These are phyloP conservation scores for Cystobasidium sp. DNA, from an alignment of 1,284 basidiomycete genomes.

Conservation along the genomic window DNA sequence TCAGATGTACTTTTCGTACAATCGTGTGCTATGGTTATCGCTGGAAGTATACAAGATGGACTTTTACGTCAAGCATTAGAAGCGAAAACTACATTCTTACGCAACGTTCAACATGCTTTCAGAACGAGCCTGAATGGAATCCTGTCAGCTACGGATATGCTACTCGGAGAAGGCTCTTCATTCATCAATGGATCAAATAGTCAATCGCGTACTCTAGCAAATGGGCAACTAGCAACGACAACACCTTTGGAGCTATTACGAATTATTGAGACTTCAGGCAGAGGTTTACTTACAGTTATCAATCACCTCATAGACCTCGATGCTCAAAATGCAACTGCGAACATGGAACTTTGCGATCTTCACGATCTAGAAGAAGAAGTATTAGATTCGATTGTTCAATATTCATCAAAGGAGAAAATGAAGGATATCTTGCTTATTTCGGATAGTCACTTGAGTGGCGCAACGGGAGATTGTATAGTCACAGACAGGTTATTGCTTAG, in stretches of 20 bases:
- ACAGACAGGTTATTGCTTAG: constrained; percentile 3
- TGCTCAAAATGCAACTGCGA: neutral
- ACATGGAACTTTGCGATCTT: neutral
- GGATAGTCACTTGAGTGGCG: neutral
- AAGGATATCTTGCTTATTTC: neutral
- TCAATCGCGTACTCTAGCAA: neutral
- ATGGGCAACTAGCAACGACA: neutral
- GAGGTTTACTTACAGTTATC: constrained; percentile 27
- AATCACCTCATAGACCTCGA: constrained; percentile 31
- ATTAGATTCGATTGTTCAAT: constrained; percentile 7
- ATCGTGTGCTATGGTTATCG: constrained; percentile 13
- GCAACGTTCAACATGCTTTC: constrained; percentile 36
- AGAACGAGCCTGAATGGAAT: constrained; percentile 29
- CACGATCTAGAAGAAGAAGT: constrained; percentile 27
- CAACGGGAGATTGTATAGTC: constrained; percentile 7
- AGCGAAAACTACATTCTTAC: constrained; percentile 12
- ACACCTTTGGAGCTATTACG: constrained; percentile 8
- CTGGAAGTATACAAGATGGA: constrained; percentile 11
- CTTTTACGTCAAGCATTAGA: constrained; percentile 3
- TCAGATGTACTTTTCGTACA: constrained; percentile 25
- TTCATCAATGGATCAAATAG: neutral
- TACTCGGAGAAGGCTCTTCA: neutral
- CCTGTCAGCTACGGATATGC: constrained; percentile 35
- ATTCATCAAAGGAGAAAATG: constrained; percentile 4
- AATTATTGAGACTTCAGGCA: constrained; percentile 27